Percentiles rank a stretch among this genome's conserved stretches.
phyloP scores from a whole-genome alignment of 2,329 filamentous ascomycete species.

The Cercospora nicotianae region DNA sequence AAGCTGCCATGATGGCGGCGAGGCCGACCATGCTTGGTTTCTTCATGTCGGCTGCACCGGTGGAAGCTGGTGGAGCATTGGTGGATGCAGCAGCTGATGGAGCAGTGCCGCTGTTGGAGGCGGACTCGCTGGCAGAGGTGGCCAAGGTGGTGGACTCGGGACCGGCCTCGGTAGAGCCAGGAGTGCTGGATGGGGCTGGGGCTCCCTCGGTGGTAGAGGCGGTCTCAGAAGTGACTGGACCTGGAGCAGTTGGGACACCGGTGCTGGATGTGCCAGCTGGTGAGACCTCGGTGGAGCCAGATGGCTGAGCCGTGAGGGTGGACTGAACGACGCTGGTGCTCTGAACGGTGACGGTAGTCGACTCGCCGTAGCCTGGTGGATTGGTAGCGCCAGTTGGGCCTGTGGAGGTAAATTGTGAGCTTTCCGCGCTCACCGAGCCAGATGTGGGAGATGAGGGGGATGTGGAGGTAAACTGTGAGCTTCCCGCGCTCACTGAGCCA shows the following conservation, averaged over 20 bases:
- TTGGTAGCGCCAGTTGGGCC: constrained; percentile 13
- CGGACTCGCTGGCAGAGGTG: constrained; percentile 25
- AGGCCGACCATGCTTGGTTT: constrained; percentile 26
- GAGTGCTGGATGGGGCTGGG: constrained; percentile 8
- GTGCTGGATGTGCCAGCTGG: constrained; percentile 16
- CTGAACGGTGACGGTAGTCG: constrained; percentile 3
- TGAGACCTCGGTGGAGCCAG: constrained; percentile 16
- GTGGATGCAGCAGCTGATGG: constrained; percentile 19
- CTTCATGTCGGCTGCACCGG: constrained; percentile 23
- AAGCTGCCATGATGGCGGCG: constrained; percentile 27
- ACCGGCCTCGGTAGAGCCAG: constrained; percentile 18
- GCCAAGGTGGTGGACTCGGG: constrained; percentile 22
- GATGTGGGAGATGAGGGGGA: constrained; percentile 11
- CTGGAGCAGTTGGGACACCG: constrained; percentile 16
- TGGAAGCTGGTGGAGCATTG: constrained; percentile 21
- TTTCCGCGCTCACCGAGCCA: constrained; percentile 18
- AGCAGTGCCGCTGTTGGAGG: constrained; percentile 22
- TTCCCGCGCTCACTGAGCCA: constrained; percentile 21
- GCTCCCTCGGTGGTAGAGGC: constrained; percentile 14
- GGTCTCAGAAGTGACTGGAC: constrained; percentile 14
- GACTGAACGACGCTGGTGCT: constrained; percentile 18
- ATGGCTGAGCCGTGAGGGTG: constrained; percentile 10
- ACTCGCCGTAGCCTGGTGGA: constrained; percentile 11
- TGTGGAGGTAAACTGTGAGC: constrained; percentile 24
- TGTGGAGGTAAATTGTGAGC: constrained; percentile 25